Evolutionary conservation across 2,329 filamentous ascomycete species (phyloP).

Genomic region (Dryadomyces sulphureus): DNA sequence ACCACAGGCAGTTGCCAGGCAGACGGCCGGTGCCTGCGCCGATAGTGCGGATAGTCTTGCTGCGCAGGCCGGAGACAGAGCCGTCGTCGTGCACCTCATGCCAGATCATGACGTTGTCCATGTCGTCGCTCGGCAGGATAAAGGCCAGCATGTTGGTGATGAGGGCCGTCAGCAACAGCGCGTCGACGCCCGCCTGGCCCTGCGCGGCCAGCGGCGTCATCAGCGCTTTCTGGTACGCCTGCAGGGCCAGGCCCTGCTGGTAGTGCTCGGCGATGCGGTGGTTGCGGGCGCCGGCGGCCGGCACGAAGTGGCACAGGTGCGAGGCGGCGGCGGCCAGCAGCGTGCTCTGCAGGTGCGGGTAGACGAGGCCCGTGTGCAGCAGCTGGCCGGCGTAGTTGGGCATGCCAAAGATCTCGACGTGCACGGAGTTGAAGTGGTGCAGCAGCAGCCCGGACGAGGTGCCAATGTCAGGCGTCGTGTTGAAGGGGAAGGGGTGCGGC

Average conservation of each 20-base stretch:
- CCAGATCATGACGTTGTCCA: slow-evolving; percentile 3
- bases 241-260: slow-evolving; percentile 12
- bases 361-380: slow-evolving; percentile 6
- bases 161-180: slow-evolving; percentile 12
- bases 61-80: neutral
- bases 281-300: slow-evolving; percentile 1
- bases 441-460: slow-evolving; percentile 10
- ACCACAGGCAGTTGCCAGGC: neutral
- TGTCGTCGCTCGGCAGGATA: slow-evolving; percentile 10
- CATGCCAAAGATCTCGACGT: slow-evolving; percentile 8
- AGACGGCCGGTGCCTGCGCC: neutral
- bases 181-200: slow-evolving; percentile 11
- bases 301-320: slow-evolving; percentile 11
- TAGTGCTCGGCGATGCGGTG: slow-evolving; percentile 12
- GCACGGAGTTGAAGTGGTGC: slow-evolving; percentile 9
- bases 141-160: slow-evolving; percentile 14
- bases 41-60: neutral
- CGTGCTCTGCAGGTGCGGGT: slow-evolving; percentile 10
- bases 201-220: slow-evolving; percentile 8
- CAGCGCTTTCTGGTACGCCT: slow-evolving; percentile 10
- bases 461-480: slow-evolving; percentile 5
- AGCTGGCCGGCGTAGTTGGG: slow-evolving; percentile 8
- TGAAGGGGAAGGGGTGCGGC: slow-evolving; percentile 3
- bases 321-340: slow-evolving; percentile 10
- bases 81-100: neutral